phyloP scores from a whole-genome alignment of 2,329 filamentous ascomycete genomes.

The Fusarium luffae region DNA sequence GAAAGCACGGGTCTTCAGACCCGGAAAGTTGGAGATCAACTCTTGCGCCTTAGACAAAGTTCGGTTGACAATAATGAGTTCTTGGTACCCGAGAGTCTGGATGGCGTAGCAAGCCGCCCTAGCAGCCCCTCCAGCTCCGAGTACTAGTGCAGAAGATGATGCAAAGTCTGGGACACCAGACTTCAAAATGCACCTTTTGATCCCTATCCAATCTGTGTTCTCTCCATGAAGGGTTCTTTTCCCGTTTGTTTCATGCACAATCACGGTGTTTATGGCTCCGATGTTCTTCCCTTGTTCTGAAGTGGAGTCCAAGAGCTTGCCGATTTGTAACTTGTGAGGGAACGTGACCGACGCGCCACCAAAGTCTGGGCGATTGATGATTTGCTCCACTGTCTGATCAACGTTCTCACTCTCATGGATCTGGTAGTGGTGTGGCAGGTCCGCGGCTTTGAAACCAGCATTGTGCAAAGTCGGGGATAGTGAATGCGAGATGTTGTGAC shows the following conservation, averaged over 20 bases:
- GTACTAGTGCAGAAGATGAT: background rate
- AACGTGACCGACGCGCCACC: constrained; percentile 7
- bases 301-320: background rate
- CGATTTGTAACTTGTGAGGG: constrained; percentile 17
- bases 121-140: constrained; percentile 2
- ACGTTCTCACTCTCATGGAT: constrained; percentile 16
- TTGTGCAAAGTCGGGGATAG: constrained; percentile 8
- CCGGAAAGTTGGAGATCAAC: background rate
- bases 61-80: constrained; percentile 5
- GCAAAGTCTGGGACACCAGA: background rate
- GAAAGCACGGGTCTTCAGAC: background rate
- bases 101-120: constrained; percentile 12
- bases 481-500: constrained; percentile 10
- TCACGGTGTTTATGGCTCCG: background rate
- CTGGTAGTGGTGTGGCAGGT: background rate
- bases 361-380: background rate
- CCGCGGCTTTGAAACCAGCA: background rate
- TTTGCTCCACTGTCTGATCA: background rate
- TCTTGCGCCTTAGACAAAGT: background rate
- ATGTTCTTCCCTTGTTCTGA: background rate
- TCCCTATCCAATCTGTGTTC: constrained; percentile 10
- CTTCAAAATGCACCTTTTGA: constrained; percentile 4
- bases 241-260: background rate
- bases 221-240: background rate
- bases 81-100: background rate